Evolutionary conservation across 495 filamentous ascomycete species (phyloP).

Genomic region (Aspergillus saccharolyticus): DNA sequence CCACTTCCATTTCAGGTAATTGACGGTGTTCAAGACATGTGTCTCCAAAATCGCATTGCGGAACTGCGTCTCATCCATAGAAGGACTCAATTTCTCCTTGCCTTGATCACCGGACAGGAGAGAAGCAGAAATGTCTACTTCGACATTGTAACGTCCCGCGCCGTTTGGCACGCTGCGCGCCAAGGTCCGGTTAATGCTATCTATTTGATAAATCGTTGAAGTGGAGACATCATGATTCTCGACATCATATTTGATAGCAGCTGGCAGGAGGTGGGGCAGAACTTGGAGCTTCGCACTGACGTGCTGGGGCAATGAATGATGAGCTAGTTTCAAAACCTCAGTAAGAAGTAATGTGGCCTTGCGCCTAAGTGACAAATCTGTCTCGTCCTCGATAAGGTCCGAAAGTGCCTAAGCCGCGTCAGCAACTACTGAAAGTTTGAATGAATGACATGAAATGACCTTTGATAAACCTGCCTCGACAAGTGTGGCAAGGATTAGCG

Average conservation of each 20-base stretch:
- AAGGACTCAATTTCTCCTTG: conserved; percentile 64
- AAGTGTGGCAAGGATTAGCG: conserved; percentile 80
- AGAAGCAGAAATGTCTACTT: conserved; percentile 42
- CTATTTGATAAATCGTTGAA: conserved; percentile 90
- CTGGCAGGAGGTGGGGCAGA: conserved; percentile 72
- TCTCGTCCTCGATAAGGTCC: conserved; percentile 61
- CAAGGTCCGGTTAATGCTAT: conserved; percentile 90
- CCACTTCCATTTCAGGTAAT: conserved; percentile 96
- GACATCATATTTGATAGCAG: conserved; percentile 63
- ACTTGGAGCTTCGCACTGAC: conserved; percentile 80
- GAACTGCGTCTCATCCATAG: conserved; percentile 86
- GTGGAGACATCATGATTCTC: conserved; percentile 75
- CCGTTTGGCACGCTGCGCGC: conserved; percentile 53
- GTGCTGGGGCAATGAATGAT: conserved; percentile 70
- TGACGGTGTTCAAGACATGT: conserved; percentile 75
- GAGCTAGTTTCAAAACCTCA: conserved; percentile 83
- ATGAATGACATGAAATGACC: conserved; percentile 33
- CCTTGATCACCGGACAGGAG: conserved; percentile 52
- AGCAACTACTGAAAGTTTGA: conserved; percentile 1
- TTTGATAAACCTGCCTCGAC: conserved; percentile 75
- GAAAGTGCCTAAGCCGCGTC: conserved; percentile 49
- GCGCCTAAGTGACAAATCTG: conserved; percentile 69
- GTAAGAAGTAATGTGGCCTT: conserved; percentile 88
- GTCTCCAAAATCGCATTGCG: conserved; percentile 82
- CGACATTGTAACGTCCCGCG: conserved; percentile 39